These are phyloP conservation scores for Penicillium canescens DNA, from an alignment of 495 filamentous ascomycete genomes.

Conservation along the genomic window DNA sequence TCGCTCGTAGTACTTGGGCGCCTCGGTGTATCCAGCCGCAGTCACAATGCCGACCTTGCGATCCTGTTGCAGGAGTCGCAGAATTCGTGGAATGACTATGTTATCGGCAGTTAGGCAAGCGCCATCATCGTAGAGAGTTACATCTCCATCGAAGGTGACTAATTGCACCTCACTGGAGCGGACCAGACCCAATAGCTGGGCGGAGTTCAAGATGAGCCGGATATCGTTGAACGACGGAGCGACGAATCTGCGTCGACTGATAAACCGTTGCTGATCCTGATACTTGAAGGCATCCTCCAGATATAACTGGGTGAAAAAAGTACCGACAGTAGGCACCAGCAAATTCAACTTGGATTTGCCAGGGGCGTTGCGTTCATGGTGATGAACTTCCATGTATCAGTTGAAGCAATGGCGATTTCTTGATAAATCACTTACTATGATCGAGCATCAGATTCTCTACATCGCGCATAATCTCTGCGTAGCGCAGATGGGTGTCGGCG, in stretches of 20 bases:
- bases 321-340: conserved; percentile 84
- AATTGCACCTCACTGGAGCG: conserved; percentile 63
- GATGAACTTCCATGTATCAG: conserved; percentile 52
- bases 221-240: conserved; percentile 98
- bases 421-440: conserved; percentile 64
- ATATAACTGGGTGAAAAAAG: conserved; percentile 85
- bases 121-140: conserved; percentile 95
- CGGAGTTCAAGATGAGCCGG: conserved; percentile 87
- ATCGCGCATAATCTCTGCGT: conserved; percentile 93
- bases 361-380: conserved; percentile 62
- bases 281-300: conserved; percentile 88
- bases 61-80: conserved; percentile 59
- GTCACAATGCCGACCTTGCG: conserved; percentile 93
- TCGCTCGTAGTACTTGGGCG: conserved; percentile 76
- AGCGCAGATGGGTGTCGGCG: conserved; percentile 70
- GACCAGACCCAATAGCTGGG: conserved; percentile 85
- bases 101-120: conserved; percentile 69
- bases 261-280: conserved; percentile 81
- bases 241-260: conserved; percentile 90
- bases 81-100: conserved; percentile 75
- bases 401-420: neutral
- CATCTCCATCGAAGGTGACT: conserved; percentile 95
- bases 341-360: conserved; percentile 87
- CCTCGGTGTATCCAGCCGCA: conserved; percentile 91
- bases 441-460: conserved; percentile 89